Evolutionary conservation across 345 rosid species (phyloP).

Genomic region (Moricandia moricandioides): DNA sequence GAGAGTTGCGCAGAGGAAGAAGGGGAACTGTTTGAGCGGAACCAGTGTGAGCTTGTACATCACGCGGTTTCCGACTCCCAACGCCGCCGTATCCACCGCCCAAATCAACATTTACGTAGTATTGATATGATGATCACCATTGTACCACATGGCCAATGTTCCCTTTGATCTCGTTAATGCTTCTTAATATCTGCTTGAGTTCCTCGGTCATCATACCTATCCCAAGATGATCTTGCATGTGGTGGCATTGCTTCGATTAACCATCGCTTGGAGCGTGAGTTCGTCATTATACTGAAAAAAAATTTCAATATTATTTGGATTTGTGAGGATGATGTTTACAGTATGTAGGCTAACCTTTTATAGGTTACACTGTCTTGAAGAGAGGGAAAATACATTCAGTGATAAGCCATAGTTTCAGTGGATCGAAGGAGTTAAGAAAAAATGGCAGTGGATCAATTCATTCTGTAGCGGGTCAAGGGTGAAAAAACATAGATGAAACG

Average conservation of each 20-base stretch:
- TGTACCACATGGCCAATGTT: conserved; percentile 30
- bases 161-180: conserved; percentile 23
- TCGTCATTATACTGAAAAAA: too few species aligned
- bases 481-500: too few species aligned
- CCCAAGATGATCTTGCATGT: conserved; percentile 29
- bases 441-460: too few species aligned
- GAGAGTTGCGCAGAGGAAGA: too few species aligned
- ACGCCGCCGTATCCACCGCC: conserved; percentile 63
- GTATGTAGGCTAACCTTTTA: too few species aligned
- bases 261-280: conserved; percentile 10
- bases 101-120: conserved; percentile 49
- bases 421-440: too few species aligned
- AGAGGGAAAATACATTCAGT: too few species aligned
- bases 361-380: too few species aligned
- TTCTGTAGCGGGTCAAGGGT: too few species aligned
- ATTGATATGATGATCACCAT: conserved; percentile 24
- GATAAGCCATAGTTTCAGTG: too few species aligned
- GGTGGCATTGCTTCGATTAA: background rate
- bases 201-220: conserved; percentile 41
- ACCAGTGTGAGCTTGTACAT: conserved; percentile 75
- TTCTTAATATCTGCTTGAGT: conserved; percentile 8
- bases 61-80: conserved; percentile 86
- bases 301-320: too few species aligned
- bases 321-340: too few species aligned
- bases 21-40: conserved; percentile 52